A percentile compares a stretch with the other conserved stretches of the same genome.
Evolutionary conservation across 2,329 filamentous ascomycete species (phyloP).

Genomic region (Verticillium alfalfae): DNA sequence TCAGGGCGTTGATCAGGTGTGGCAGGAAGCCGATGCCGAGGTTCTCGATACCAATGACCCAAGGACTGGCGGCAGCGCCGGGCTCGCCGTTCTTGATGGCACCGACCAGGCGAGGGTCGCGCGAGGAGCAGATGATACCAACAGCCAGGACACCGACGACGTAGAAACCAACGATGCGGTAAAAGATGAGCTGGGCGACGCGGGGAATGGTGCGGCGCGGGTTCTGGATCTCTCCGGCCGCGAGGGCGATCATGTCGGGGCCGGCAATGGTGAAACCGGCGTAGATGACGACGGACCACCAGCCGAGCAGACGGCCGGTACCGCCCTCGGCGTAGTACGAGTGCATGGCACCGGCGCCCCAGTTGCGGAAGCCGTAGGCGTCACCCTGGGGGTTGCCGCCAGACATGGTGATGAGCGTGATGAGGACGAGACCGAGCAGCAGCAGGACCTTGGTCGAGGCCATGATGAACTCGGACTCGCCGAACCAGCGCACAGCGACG

Average conservation of each 20-base stretch:
- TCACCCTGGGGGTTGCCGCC: slow-evolving; percentile 60
- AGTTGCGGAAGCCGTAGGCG: slow-evolving; percentile 57
- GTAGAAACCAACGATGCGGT: slow-evolving; percentile 66
- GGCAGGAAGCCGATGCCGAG: slow-evolving; percentile 46
- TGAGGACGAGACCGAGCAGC: slow-evolving; percentile 50
- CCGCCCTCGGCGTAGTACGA: slow-evolving; percentile 34
- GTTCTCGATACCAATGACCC: slow-evolving; percentile 48
- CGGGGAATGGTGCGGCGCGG: slow-evolving; percentile 60
- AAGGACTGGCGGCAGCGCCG: slow-evolving; percentile 44
- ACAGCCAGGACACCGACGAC: slow-evolving; percentile 58
- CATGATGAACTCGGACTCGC: slow-evolving; percentile 46
- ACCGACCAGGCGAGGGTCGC: slow-evolving; percentile 46
- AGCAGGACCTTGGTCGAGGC: slow-evolving; percentile 46
- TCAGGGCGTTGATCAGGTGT: slow-evolving; percentile 50
- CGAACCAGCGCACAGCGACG: slow-evolving; percentile 37
- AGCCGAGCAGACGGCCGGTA: slow-evolving; percentile 58
- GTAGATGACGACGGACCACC: slow-evolving; percentile 50
- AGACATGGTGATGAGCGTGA: slow-evolving; percentile 64
- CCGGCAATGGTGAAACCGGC: slow-evolving; percentile 65
- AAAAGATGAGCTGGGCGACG: slow-evolving; percentile 70
- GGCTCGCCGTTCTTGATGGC: slow-evolving; percentile 49
- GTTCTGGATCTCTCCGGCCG: slow-evolving; percentile 56
- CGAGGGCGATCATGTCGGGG: slow-evolving; percentile 59
- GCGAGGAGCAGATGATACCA: slow-evolving; percentile 53
- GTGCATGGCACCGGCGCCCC: slow-evolving; percentile 29